Evolutionary conservation across 352 stramenopile species (phyloP).

Genomic region (Phytopythium montanum): DNA sequence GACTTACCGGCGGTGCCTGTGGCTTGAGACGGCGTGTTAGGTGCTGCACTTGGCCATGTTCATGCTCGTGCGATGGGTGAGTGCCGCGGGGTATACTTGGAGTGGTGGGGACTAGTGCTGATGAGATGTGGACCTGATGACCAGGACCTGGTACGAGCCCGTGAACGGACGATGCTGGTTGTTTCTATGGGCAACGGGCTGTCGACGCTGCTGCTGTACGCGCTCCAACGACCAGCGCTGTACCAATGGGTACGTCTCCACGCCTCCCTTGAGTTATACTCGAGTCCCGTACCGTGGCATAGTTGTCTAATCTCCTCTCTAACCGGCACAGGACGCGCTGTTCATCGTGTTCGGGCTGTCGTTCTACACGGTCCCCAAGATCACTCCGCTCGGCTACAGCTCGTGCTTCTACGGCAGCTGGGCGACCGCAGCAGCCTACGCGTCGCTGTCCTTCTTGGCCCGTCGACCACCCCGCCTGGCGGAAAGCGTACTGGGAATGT

Average conservation of each 20-base stretch:
- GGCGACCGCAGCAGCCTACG: constrained; percentile 56
- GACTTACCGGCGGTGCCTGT: background rate
- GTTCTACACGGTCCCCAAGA: constrained; percentile 85
- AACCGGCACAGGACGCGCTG: constrained; percentile 51
- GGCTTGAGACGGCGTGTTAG: constrained; percentile 14
- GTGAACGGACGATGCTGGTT: constrained; percentile 69
- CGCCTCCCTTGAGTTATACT: background rate
- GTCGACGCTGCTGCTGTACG: constrained; percentile 60
- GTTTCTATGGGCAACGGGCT: constrained; percentile 72
- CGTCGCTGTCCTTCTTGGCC: constrained; percentile 46
- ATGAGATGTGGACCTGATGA: background rate
- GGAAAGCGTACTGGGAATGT: constrained; percentile 57
- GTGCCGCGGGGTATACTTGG: constrained; percentile 5
- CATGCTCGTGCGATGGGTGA: constrained; percentile 63
- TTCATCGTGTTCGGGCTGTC: constrained; percentile 83
- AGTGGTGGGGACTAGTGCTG: background rate
- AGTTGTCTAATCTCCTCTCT: background rate
- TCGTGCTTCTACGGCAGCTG: constrained; percentile 70
- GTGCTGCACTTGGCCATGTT: constrained; percentile 76
- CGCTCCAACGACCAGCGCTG: constrained; percentile 64
- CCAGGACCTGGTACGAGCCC: constrained; percentile 57
- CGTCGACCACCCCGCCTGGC: constrained; percentile 34
- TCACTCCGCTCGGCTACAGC: constrained; percentile 77
- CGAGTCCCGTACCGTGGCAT: too few relatives aligned
- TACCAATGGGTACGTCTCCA: constrained; percentile 67